A percentile compares a stretch with the other conserved stretches of the same genome.
Conservation (phyloP, 2,329 filamentous ascomycete genomes). For the Cytospora mali region DNA sequence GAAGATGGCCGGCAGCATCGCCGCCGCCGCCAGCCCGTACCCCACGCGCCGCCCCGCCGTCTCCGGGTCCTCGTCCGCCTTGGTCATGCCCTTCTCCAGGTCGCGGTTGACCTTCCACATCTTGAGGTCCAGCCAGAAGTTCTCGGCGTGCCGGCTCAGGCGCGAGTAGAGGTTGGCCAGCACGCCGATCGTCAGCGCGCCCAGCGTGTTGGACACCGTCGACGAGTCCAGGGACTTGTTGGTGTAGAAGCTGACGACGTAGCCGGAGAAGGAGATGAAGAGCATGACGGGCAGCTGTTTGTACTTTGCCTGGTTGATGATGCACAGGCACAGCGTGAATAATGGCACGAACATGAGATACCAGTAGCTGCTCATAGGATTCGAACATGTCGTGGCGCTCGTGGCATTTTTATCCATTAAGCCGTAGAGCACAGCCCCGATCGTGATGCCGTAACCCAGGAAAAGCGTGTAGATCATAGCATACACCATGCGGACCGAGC, state of each 20-base stretch:
- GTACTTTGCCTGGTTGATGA: constrained; percentile 74
- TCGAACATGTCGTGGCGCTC: constrained; percentile 46
- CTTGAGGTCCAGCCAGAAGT: constrained; percentile 52
- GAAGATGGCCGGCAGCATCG: constrained; percentile 86
- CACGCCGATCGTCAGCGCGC: constrained; percentile 75
- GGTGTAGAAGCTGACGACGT: constrained; percentile 74
- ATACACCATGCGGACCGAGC: constrained; percentile 74
- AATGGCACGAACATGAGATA: constrained; percentile 63
- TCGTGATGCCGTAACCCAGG: constrained; percentile 72
- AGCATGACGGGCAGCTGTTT: constrained; percentile 78
- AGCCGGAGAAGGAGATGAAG: constrained; percentile 72
- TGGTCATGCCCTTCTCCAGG: constrained; percentile 36
- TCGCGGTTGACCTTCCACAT: constrained; percentile 36
- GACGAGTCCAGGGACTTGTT: constrained; percentile 68
- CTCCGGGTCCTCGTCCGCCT: constrained; percentile 31
- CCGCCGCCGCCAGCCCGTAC: constrained; percentile 80
- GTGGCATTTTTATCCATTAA: constrained; percentile 59
- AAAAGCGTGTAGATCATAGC: constrained; percentile 74
- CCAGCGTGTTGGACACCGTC: constrained; percentile 77
- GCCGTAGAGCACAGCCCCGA: constrained; percentile 66
- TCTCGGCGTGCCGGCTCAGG: constrained; percentile 61
- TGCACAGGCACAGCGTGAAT: constrained; percentile 65
- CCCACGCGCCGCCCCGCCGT: constrained; percentile 50
- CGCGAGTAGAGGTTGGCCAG: constrained; percentile 79
- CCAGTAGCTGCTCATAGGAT: constrained; percentile 51